Evolutionary conservation across 83 land plant species (phyloP).

Genomic region (Picea mariana): DNA sequence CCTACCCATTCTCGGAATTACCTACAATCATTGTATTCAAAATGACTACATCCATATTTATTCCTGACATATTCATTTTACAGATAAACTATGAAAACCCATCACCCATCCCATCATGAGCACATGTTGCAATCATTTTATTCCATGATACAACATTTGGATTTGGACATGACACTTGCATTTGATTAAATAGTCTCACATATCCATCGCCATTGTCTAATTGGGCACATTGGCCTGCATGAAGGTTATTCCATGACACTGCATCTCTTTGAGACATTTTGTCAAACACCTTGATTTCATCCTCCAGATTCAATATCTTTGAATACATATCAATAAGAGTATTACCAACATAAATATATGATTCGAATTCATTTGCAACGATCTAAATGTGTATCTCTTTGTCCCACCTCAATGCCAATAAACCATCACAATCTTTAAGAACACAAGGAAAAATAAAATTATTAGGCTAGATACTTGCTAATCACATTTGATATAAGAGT

Average conservation of each 20-base stretch:
- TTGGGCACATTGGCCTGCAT: neutral
- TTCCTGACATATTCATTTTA: too few species aligned
- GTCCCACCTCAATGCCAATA: conserved; percentile 20
- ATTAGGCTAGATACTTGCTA: conserved; percentile 22
- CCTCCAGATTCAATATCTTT: neutral
- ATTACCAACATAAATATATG: conserved; percentile 42
- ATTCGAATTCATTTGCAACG: conserved; percentile 30
- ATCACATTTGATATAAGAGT: neutral
- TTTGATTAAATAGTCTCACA: neutral
- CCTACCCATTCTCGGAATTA: too few species aligned
- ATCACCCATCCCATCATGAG: neutral
- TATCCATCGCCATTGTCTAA: neutral
- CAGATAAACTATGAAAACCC: too few species aligned
- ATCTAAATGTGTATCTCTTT: conserved; percentile 40
- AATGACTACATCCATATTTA: neutral
- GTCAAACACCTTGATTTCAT: too few species aligned
- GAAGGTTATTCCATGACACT: conserved; percentile 28
- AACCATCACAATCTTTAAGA: conserved; percentile 30
- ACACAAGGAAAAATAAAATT: neutral
- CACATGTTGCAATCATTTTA: neutral
- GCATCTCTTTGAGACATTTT: neutral
- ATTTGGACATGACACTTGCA: neutral
- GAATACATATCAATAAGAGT: conserved; percentile 47
- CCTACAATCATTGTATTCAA: conserved; percentile 6
- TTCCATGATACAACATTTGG: neutral